Base-by-base conservation (phyloP, 2,329 filamentous ascomycete species). In the Magnaporthiopsis incrustans region DNA sequence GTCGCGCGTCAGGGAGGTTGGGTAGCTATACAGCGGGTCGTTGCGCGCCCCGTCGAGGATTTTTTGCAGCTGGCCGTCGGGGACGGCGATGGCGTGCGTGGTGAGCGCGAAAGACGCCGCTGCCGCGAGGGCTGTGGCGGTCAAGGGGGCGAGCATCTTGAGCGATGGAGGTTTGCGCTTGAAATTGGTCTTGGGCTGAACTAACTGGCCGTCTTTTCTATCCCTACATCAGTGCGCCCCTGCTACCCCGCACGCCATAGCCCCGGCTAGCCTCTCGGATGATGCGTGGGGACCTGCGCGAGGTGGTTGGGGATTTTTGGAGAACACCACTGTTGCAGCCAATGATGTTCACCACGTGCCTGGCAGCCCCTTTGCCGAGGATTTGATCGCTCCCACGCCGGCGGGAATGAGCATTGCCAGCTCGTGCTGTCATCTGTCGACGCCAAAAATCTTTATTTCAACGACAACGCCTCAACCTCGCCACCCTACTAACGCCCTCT, bases 1-100 rank as follows among this genome's bases (percentile, higher is more conserved):
- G 62, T 82, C 80, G 25, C 78, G 77, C 8, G 82, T 81, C 67
- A 85, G 82, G 65, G 82, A 78, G 1, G 81, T 78, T 1, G 82
- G 79, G 64, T 81, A 81, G 71, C 75, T 76, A 4, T 74, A 72
- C n/a, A 82, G 69, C 4, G 73, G 76, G 66, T 78, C 73, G 61
- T 72, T 69, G 56, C 67, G 70, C 12, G 72, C 74, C 18, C 65
- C 35, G 56, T 44, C 53, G 8, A 70, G 66, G 27, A 69, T 67
- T 18, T 66, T 44, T 33, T 67, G 60, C n/a, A 69, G 63, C 6
- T 57, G 26, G 1, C 33, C 27, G 27, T 30, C 30, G 14, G 65
- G 64, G 33, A 67, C 58, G 6, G 63, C 32, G 57, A 61, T 61
- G 22, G 62, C 65, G 26, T 32, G 25, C 14, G 56, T 60, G 15